Evolutionary conservation across 2,329 filamentous ascomycete species (phyloP), one percentile per base, ranked within the genome.

Genomic region (Epichloe hybrida): DNA sequence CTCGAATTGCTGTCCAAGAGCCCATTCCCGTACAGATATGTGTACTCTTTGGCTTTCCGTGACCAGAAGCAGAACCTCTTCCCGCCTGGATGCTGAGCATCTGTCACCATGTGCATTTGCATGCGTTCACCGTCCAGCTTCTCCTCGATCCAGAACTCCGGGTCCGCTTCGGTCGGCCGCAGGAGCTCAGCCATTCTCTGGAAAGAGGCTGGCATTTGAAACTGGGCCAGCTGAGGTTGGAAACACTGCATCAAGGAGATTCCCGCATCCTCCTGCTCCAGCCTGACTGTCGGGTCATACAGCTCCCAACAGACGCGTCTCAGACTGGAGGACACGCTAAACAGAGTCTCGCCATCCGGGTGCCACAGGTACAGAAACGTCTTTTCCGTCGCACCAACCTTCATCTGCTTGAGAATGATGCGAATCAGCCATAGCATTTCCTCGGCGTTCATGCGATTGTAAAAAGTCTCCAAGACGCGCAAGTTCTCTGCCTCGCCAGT

Each of bases 111-210:
- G 65, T 98, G 93, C 63, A 98, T 76, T 65, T 98, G 93, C 84
- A 98, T 96, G 27, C 93, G 80, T 68, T 98, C 93, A 1, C 93
- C 93, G 58, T 98, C 93, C 8, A 98, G 73, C 66, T 98, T 98
- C 69, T 98, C 93, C 65, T 98, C 93, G 46, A 97, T 93, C 89
- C 90, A 97, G 62, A 94, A 98, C 8, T 85, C 80, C 0, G 76
- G 72, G 49, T 94, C 83, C 0, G 87, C 81, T 23, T 83, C 77
- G 0, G 80, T 83, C 0, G 77, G 73, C 2, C 80, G 77, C 67
- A 84, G 67, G 50, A 76, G 81, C 17, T 80, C 72, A 1, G 94
- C 80, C 78, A 94, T 88, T 61, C 82, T 86, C 50, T 88, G 79
- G 58, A 95, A 88, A 2, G 72, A 75, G 0, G 83, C 81, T 36